A percentile compares a stretch with the other conserved stretches of the same genome.
These are phyloP conservation scores for Bipolaris cookei DNA, from an alignment of 2,329 filamentous ascomycete genomes.

Conservation along the genomic window DNA sequence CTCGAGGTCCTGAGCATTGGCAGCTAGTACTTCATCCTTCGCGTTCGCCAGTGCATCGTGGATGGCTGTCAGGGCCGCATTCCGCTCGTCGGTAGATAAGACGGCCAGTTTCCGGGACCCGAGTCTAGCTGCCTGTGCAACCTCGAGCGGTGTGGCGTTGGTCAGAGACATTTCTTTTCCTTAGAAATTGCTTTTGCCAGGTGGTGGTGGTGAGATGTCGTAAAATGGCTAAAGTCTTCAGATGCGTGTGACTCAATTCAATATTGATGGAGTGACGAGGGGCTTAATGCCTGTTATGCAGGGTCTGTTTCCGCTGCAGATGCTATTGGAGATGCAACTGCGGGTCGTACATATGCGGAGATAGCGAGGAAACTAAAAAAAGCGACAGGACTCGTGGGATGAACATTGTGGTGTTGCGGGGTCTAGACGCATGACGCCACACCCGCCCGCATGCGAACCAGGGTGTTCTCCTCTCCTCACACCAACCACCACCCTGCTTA, in stretches of 20 bases:
- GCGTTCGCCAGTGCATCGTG: slow-evolving; percentile 74
- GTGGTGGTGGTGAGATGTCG: slow-evolving; percentile 28
- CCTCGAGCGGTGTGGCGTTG: slow-evolving; percentile 77
- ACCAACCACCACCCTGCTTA: slow-evolving; percentile 1
- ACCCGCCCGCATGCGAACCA: slow-evolving; percentile 1
- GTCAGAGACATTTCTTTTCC: slow-evolving; percentile 74
- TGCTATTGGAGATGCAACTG: slow-evolving; percentile 21
- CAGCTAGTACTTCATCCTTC: slow-evolving; percentile 78
- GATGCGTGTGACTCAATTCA: slow-evolving; percentile 40
- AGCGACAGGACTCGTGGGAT: slow-evolving; percentile 20
- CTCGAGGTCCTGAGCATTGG: slow-evolving; percentile 83
- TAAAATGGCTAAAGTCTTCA: slow-evolving; percentile 14
- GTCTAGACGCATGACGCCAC: slow-evolving; percentile 18
- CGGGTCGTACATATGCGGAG: slow-evolving; percentile 12
- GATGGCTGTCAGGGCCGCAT: slow-evolving; percentile 83
- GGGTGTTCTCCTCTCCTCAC: slow-evolving; percentile 1
- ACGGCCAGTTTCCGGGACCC: slow-evolving; percentile 85
- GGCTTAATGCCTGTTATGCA: slow-evolving; percentile 27
- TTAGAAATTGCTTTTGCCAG: slow-evolving; percentile 22
- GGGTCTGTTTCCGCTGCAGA: slow-evolving; percentile 25
- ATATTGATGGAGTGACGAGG: slow-evolving; percentile 21
- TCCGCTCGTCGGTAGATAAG: slow-evolving; percentile 76
- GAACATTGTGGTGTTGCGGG: slow-evolving; percentile 35
- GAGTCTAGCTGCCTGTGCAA: slow-evolving; percentile 76
- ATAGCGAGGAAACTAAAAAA: slow-evolving; percentile 31